Evolutionary conservation across 2,329 filamentous ascomycete species (phyloP), one percentile per base, ranked within the genome.

Genomic region (Colletotrichum endophyticum): DNA sequence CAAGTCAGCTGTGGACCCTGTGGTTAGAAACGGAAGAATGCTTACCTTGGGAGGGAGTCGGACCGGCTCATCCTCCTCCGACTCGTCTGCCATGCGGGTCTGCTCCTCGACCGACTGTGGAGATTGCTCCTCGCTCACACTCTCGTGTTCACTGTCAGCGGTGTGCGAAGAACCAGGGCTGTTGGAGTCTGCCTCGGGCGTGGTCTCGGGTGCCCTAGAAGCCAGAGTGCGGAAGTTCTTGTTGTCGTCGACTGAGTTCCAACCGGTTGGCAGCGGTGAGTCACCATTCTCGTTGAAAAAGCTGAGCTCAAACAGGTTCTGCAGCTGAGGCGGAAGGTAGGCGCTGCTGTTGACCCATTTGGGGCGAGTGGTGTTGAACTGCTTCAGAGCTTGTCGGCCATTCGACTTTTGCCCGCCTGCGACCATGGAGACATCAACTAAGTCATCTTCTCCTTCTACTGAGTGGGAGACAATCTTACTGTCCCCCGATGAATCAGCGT

Each of bases 361-460:
- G 5, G 90, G 91, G 32, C 89, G 87, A 56, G 83, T 84, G 15
- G 80, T 84, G 77, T 88, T 91, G 84, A 91, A 92, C 8, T 82
- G 83, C 79, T 86, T 88, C 73, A 90, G 82, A n/a, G 66, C 66
- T 62, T 75, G 71, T 39, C 80, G 78, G 13, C 77, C 78, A 22
- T 77, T 70, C 44, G 78, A 71, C 70, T 81, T 78, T 73, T 89
- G 87, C 19, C 82, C 82, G 4, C 87, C 86, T 80, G 95, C 94
- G 70, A 92, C 93, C 93, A 98, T 96, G 1, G 94, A 95, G 19
- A 99, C 93, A 82, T 98, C 95, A 8, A 99, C 95, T 81, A 98
- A 92, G 77, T 95, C 95, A 77, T 98, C 96, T 83, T 98, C 96
- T 12, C 95, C 95, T 82, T 96, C 94, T 3, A 98, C 91, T 5